Conservation (phyloP, 2,329 filamentous ascomycete species). For the Cladorrhinum sp. region DNA sequence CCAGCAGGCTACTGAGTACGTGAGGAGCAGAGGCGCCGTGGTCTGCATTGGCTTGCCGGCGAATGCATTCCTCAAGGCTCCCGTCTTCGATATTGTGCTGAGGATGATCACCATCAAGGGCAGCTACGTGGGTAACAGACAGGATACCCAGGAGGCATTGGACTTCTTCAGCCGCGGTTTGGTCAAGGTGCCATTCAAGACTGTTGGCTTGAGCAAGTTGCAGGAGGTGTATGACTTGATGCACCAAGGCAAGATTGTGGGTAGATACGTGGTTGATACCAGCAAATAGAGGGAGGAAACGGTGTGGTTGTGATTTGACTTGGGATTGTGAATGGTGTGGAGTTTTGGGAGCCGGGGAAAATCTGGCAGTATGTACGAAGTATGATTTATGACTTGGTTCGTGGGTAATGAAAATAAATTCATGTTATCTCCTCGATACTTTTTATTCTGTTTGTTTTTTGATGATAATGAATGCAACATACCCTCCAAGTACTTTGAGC, state of each 20-base stretch:
- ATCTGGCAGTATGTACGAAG: neutral
- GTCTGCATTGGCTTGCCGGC: conserved; percentile 88
- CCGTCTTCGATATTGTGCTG: conserved; percentile 85
- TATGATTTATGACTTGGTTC: neutral
- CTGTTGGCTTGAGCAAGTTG: conserved; percentile 75
- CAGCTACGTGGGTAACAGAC: conserved; percentile 88
- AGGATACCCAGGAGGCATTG: conserved; percentile 82
- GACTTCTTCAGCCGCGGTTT: conserved; percentile 84
- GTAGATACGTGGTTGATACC: conserved; percentile 76
- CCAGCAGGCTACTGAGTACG: conserved; percentile 88
- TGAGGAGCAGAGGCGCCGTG: conserved; percentile 76
- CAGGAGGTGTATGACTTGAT: conserved; percentile 76
- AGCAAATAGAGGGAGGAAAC: conserved; percentile 34
- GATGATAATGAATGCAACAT: too few species aligned
- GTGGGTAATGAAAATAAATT: neutral
- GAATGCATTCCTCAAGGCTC: conserved; percentile 73
- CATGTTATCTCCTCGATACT: neutral
- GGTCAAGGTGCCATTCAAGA: conserved; percentile 86
- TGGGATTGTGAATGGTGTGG: neutral
- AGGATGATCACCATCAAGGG: conserved; percentile 91
- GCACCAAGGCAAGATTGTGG: conserved; percentile 68
- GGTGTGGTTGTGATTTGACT: neutral
- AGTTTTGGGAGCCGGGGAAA: neutral
- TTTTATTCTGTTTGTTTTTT: too few species aligned
- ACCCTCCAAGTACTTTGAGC: too few species aligned